phyloP scores from a whole-genome alignment of 2,329 filamentous ascomycete genomes.

The Lecanicillium sp. region DNA sequence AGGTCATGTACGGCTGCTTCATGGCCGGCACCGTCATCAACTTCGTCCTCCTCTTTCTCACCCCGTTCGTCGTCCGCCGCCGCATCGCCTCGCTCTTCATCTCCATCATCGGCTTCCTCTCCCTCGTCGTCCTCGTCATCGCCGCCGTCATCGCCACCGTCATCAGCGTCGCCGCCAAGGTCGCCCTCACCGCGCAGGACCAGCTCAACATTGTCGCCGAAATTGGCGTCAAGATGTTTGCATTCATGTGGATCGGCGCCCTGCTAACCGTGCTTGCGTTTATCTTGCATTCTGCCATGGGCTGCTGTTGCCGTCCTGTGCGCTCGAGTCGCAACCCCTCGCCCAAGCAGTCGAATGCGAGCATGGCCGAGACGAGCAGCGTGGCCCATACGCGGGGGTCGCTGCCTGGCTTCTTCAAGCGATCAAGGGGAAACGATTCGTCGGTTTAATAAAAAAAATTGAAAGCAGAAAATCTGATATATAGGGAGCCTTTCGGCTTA shows the following conservation, averaged over 20 bases:
- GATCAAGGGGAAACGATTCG: background rate
- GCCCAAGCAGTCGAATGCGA: background rate
- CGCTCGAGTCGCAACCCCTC: slow-evolving; percentile 7
- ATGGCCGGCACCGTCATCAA: slow-evolving; percentile 63
- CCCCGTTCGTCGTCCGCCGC: slow-evolving; percentile 49
- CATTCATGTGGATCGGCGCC: slow-evolving; percentile 82
- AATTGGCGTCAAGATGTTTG: slow-evolving; percentile 70
- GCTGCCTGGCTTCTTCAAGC: slow-evolving; percentile 5
- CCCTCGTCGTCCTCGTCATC: slow-evolving; percentile 60
- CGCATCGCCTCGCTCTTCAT: slow-evolving; percentile 62
- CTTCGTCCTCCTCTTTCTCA: slow-evolving; percentile 64
- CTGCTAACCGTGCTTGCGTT: slow-evolving; percentile 63
- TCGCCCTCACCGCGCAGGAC: slow-evolving; percentile 64
- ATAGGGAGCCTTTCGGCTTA: background rate
- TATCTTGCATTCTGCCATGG: slow-evolving; percentile 66
- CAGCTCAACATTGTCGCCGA: slow-evolving; percentile 70
- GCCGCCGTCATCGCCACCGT: slow-evolving; percentile 72
- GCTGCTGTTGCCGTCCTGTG: slow-evolving; percentile 60
- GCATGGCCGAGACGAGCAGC: slow-evolving; percentile 7
- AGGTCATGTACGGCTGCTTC: slow-evolving; percentile 89
- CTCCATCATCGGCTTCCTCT: slow-evolving; percentile 59
- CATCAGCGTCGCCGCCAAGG: slow-evolving; percentile 76
- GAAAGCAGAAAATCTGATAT: background rate
- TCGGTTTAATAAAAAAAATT: background rate
- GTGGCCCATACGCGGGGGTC: background rate